Evolutionary conservation across 305 asterid genomes (phyloP), one percentile per base, ranked within the genome.

Genomic region (Fraxinus velutina): DNA sequence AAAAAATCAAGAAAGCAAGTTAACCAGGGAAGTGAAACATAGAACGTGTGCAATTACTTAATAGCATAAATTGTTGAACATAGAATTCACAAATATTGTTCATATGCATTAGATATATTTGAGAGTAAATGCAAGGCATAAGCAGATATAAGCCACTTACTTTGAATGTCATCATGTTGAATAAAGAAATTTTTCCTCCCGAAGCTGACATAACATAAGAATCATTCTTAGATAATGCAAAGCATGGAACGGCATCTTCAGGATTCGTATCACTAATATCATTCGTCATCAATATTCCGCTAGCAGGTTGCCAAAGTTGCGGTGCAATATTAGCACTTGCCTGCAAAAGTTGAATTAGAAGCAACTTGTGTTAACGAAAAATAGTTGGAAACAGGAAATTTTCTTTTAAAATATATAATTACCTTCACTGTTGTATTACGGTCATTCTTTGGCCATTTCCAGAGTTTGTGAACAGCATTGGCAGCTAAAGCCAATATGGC

Each of bases 81-180:
- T 62, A 21, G 15, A 8, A 62, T 6, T 44, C 55, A 44, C 32
- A 62, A 62, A 62, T 22, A 60, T 60, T 19, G 71, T 60, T 21
- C 71, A 22, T 60, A 60, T 22, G 71, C 71, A 60, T 60, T 21
- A 21, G 71, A 22, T 60, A 60, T 5, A 21, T 27, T 60, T 60
- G 71, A 60, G 27, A 60, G 71, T 60, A 21, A 21, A 22, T 7
- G 24, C 21, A 37, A 39, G 50, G 68, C 9, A 34, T 33, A 32
- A 55, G 44, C 60, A 21, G 19, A 19, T 27, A 17, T 52, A 42
- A 39, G 81, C 13, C 9, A 47, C 75, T 79, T 88, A 89, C 94
- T 89, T 89, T 91, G 78, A 89, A 91, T n/a, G 94, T 89, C 93
- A 88, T 87, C 94, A 89, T 89, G 80, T 91, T 91, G 76, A 91